These are phyloP conservation scores for Mycena vitilis DNA, from an alignment of 768 basidiomycete genomes.

Conservation along the genomic window DNA sequence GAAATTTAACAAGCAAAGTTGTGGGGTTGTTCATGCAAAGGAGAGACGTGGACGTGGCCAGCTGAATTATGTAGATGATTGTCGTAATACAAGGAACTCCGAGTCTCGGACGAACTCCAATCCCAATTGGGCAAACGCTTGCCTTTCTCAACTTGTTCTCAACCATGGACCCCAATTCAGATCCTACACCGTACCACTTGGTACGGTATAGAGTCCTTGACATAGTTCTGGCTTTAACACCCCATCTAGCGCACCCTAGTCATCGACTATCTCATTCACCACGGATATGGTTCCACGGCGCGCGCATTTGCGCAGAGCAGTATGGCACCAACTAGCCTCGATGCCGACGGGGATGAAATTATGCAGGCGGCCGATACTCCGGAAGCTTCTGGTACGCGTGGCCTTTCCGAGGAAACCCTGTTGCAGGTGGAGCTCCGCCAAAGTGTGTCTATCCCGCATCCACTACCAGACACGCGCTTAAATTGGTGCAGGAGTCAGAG, in stretches of 20 bases:
- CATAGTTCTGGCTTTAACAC: neutral
- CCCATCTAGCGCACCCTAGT: constrained; percentile 69
- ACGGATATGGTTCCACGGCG: constrained; percentile 79
- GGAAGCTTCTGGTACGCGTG: constrained; percentile 32
- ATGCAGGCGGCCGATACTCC: constrained; percentile 42
- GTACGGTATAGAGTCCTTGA: constrained; percentile 12
- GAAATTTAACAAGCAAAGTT: constrained; percentile 49
- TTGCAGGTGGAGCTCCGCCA: constrained; percentile 63
- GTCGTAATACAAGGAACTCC: too few species aligned
- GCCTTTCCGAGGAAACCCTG: constrained; percentile 53
- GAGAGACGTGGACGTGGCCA: neutral
- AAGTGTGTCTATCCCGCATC: constrained; percentile 51
- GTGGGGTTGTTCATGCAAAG: constrained; percentile 32
- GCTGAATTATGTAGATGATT: neutral
- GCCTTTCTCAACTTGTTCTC: neutral
- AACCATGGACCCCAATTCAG: neutral
- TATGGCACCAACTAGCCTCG: constrained; percentile 64
- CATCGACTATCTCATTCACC: constrained; percentile 81
- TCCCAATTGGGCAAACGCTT: too few species aligned
- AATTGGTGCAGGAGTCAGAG: constrained; percentile 68
- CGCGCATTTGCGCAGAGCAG: constrained; percentile 75
- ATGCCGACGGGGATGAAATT: constrained; percentile 79
- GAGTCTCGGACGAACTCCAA: too few species aligned
- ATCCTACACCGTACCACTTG: constrained; percentile 31
- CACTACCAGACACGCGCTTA: neutral